Conservation (phyloP, 2,329 filamentous ascomycete species). For the Pseudogymnoascus pannorum region DNA sequence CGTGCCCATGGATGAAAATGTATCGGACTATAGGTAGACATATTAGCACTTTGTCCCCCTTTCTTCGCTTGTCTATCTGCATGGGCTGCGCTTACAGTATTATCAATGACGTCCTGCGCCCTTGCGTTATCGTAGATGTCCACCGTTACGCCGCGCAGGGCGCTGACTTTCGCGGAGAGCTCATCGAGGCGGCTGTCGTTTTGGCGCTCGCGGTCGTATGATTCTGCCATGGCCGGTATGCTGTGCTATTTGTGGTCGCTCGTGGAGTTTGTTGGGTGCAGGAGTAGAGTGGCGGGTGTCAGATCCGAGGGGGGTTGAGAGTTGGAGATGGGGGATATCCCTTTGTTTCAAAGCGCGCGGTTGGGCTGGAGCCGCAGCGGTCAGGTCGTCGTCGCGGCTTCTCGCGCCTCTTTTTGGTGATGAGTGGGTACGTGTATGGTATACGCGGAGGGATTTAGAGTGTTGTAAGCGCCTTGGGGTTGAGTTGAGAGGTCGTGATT, state of each 20-base stretch:
- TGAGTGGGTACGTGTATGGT: neutral
- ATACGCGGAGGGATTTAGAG: neutral
- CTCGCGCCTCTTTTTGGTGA: conserved; percentile 1
- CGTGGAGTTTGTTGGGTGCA: neutral
- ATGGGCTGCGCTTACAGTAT: conserved; percentile 52
- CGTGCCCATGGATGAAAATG: conserved; percentile 80
- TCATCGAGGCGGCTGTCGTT: conserved; percentile 94
- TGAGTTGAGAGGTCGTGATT: neutral
- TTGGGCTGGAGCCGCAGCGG: conserved; percentile 3
- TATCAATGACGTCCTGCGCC: conserved; percentile 80
- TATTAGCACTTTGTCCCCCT: conserved; percentile 12
- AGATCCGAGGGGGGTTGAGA: neutral
- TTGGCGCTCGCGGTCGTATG: conserved; percentile 76
- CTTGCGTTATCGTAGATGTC: conserved; percentile 97
- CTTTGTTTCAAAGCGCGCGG: conserved; percentile 8
- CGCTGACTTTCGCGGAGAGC: conserved; percentile 82
- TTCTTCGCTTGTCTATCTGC: neutral
- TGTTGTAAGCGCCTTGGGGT: neutral
- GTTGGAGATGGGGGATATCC: neutral
- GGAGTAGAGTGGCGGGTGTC: neutral
- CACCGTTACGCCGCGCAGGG: conserved; percentile 85
- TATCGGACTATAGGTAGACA: conserved; percentile 57
- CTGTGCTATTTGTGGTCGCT: conserved; percentile 10
- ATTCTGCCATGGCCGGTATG: conserved; percentile 67
- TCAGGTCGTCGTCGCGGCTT: conserved; percentile 7